phyloP scores from a whole-genome alignment of 306 rosid species.

The Fragaria nilgerrensis region DNA sequence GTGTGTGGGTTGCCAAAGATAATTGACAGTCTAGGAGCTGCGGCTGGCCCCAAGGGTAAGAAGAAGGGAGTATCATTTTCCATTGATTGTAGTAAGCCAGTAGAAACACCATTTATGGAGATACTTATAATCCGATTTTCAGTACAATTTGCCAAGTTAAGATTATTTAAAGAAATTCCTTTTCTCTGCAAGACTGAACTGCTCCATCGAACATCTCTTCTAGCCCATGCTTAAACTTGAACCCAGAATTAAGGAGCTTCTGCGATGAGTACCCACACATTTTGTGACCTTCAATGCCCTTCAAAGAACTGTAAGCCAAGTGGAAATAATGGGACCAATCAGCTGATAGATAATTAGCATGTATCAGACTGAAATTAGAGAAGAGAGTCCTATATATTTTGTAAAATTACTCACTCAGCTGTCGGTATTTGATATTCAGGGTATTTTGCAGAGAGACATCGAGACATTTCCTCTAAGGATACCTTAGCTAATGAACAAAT shows the following conservation, averaged over 20 bases:
- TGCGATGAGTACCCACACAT: constrained; percentile 28
- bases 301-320: constrained; percentile 20
- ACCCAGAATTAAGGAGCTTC: constrained; percentile 55
- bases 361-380: neutral
- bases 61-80: too few species aligned
- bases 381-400: too few species aligned
- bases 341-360: neutral
- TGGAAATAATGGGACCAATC: too few species aligned
- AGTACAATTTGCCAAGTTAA: neutral
- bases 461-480: constrained; percentile 27
- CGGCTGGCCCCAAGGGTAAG: too few species aligned
- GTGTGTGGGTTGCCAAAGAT: too few species aligned
- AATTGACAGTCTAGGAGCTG: too few species aligned
- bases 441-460: constrained; percentile 39
- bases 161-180: constrained; percentile 25
- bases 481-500: constrained; percentile 45
- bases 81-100: too few species aligned
- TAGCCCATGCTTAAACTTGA: constrained; percentile 41
- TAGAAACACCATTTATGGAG: too few species aligned
- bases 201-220: constrained; percentile 49
- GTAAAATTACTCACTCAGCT: constrained; percentile 47
- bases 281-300: constrained; percentile 25
- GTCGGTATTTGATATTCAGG: constrained; percentile 47
- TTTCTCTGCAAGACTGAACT: constrained; percentile 43
- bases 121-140: too few species aligned